Evolutionary conservation across 2,329 filamentous ascomycete species (phyloP).

Genomic region (Clonostachys solani): DNA sequence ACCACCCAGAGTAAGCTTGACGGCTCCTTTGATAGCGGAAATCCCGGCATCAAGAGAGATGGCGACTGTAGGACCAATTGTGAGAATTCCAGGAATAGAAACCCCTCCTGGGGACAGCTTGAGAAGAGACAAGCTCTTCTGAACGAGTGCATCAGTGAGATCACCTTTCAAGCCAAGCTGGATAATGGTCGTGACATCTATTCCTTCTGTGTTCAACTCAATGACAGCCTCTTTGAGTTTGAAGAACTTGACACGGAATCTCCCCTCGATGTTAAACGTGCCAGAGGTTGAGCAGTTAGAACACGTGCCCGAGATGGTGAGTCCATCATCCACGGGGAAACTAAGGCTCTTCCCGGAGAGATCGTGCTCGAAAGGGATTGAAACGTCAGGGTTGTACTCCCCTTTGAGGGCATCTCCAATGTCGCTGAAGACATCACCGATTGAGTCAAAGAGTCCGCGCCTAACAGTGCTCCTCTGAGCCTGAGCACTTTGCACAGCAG

Average conservation of each 20-base stretch:
- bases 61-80: conserved; percentile 1
- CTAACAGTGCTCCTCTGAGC: not conserved
- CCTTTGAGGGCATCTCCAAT: not conserved
- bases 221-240: not conserved
- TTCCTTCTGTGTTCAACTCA: not conserved
- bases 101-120: not conserved
- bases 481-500: not conserved
- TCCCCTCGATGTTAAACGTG: not conserved
- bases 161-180: not conserved
- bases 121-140: not conserved
- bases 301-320: not conserved
- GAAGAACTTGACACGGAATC: not conserved
- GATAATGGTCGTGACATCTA: not conserved
- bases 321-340: not conserved
- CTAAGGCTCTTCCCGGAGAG: not conserved
- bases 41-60: not conserved
- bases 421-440: not conserved
- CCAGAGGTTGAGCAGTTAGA: not conserved
- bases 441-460: not conserved
- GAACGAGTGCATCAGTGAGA: not conserved
- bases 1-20: not conserved
- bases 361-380: conserved; percentile 1
- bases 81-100: conserved; percentile 1
- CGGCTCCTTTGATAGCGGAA: not conserved
- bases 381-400: not conserved